A percentile compares a stretch with the other conserved stretches of the same genome.
phyloP scores from a whole-genome alignment of 495 filamentous ascomycete species.

The Xylaria acuta region DNA sequence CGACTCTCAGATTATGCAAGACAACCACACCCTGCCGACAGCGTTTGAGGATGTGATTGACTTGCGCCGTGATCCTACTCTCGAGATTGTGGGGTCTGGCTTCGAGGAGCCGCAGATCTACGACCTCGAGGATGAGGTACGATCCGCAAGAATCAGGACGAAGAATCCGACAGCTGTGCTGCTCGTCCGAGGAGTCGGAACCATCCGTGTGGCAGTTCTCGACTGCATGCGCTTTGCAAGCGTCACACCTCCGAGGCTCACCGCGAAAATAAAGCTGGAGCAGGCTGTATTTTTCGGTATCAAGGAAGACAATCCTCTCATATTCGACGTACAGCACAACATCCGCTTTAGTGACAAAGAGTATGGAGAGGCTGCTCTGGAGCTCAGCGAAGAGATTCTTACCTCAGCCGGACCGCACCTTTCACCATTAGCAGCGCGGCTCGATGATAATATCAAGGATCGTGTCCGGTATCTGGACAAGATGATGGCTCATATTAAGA shows the following conservation, averaged over 20 bases:
- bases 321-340: conserved; percentile 70
- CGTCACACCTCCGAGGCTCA: conserved; percentile 61
- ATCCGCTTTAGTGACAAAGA: conserved; percentile 69
- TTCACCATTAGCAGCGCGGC: conserved; percentile 69
- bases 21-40: conserved; percentile 61
- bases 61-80: conserved; percentile 68
- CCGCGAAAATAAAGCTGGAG: conserved; percentile 86
- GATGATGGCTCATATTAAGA: conserved; percentile 70
- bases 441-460: conserved; percentile 79
- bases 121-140: conserved; percentile 49
- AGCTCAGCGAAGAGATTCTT: conserved; percentile 82
- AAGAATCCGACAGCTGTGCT: conserved; percentile 72
- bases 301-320: conserved; percentile 78
- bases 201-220: conserved; percentile 72
- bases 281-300: conserved; percentile 92
- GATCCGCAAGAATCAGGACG: conserved; percentile 54
- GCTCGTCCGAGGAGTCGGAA: conserved; percentile 78
- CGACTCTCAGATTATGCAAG: conserved; percentile 71
- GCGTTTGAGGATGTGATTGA: conserved; percentile 85
- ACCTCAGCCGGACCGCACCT: conserved; percentile 76
- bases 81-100: conserved; percentile 68
- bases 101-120: conserved; percentile 58
- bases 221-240: conserved; percentile 59
- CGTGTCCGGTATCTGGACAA: conserved; percentile 72
- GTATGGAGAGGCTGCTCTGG: conserved; percentile 76